phyloP scores from a whole-genome alignment of 2,329 filamentous ascomycete species.

The Rasamsonia emersonii region DNA sequence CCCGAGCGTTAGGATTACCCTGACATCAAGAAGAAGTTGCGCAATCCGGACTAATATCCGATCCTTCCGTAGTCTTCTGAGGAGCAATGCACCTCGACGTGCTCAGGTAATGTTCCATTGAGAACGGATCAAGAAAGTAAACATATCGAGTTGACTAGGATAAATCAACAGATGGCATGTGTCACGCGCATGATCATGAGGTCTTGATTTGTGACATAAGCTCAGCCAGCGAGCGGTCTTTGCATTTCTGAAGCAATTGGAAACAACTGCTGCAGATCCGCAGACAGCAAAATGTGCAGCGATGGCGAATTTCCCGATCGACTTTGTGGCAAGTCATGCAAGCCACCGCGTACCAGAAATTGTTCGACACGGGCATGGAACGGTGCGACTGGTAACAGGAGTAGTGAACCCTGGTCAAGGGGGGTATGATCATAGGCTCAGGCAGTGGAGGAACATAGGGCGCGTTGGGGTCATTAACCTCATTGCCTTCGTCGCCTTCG shows the following conservation, averaged over 20 bases:
- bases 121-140: no score
- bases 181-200: not conserved
- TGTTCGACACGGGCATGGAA: conserved; percentile 26
- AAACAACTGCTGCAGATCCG: conserved; percentile 31
- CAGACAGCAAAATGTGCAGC: conserved; percentile 35
- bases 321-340: conserved; percentile 36
- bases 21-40: no score
- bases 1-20: no score
- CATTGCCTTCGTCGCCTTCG: conserved; percentile 7
- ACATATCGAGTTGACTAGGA: conserved; percentile 3
- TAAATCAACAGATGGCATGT: conserved; percentile 1
- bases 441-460: conserved; percentile 18
- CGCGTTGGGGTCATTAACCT: not conserved
- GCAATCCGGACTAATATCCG: no score
- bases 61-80: no score
- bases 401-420: conserved; percentile 26
- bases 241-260: conserved; percentile 23
- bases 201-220: conserved; percentile 18
- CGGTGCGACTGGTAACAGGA: conserved; percentile 33
- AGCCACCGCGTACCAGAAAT: conserved; percentile 31
- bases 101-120: no score
- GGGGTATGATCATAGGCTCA: conserved; percentile 24
- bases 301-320: conserved; percentile 28
- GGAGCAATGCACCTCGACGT: no score
- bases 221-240: conserved; percentile 23